Conservation (phyloP, 495 filamentous ascomycete genomes). For the Penicillium ochrochloron region DNA sequence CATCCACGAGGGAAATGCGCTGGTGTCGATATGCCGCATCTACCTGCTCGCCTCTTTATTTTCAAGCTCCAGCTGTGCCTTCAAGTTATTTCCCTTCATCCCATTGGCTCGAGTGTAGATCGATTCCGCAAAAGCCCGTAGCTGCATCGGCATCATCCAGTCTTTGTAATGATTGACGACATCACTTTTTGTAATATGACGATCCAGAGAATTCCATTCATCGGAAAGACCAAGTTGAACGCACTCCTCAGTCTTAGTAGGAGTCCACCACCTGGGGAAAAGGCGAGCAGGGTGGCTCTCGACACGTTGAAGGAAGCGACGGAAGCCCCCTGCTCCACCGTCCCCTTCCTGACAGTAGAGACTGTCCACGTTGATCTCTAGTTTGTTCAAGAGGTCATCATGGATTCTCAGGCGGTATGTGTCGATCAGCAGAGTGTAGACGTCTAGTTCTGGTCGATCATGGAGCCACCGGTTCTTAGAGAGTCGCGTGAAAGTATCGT, state of each 20-base stretch:
- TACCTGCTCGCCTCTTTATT: too few species aligned
- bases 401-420: neutral
- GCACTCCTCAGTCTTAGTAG: neutral
- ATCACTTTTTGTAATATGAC: neutral
- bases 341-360: neutral
- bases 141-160: neutral
- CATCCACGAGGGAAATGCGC: too few species aligned
- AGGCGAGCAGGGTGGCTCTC: neutral
- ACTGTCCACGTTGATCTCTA: neutral
- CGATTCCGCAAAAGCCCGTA: neutral
- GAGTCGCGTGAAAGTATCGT: neutral
- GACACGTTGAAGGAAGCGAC: neutral
- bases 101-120: neutral
- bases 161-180: neutral
- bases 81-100: too few species aligned
- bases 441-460: neutral
- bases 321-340: neutral
- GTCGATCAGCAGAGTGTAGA: neutral
- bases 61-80: too few species aligned
- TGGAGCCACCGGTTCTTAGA: neutral
- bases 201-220: neutral
- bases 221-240: neutral
- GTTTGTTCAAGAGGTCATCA: neutral
- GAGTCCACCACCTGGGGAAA: neutral
- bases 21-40: too few species aligned